A percentile compares a stretch with the other conserved stretches of the same genome.
Conservation (phyloP, 768 basidiomycete genomes). For the Auriculariales sp. region DNA sequence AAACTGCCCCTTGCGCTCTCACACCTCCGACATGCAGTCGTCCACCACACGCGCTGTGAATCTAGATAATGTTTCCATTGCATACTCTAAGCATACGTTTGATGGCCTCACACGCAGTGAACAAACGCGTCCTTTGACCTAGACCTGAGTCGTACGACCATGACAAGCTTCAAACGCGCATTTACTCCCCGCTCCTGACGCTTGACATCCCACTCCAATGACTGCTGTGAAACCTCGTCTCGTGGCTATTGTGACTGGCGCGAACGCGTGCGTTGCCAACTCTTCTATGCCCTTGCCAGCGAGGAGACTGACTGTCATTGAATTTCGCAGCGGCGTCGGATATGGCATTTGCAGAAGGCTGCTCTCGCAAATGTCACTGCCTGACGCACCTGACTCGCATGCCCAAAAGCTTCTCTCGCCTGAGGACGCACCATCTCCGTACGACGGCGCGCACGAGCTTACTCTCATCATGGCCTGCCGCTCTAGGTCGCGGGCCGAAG, state of each 20-base stretch:
- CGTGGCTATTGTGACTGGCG: conserved; percentile 54
- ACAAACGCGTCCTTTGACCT: too few relatives aligned
- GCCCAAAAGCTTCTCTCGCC: conserved; percentile 16
- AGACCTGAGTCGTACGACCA: too few relatives aligned
- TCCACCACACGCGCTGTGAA: too few relatives aligned
- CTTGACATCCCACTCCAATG: too few relatives aligned
- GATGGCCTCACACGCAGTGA: too few relatives aligned
- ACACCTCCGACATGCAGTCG: too few relatives aligned
- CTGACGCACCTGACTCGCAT: conserved; percentile 32
- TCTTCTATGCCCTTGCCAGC: background rate
- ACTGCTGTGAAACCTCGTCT: conserved; percentile 19
- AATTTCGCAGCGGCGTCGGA: conserved; percentile 52
- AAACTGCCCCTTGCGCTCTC: too few relatives aligned
- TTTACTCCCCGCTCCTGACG: too few relatives aligned
- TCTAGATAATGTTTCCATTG: too few relatives aligned
- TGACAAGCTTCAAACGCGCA: too few relatives aligned
- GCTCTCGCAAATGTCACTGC: conserved; percentile 46
- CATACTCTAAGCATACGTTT: too few relatives aligned
- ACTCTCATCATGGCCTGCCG: conserved; percentile 76
- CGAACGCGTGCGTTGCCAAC: conserved; percentile 39
- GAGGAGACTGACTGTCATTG: conserved; percentile 6
- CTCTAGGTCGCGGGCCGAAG: conserved; percentile 44
- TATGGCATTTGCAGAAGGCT: conserved; percentile 74
- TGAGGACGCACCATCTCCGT: conserved; percentile 6
- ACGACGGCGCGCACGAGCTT: conserved; percentile 15